A percentile compares a stretch with the other conserved stretches of the same genome.
Conservation (phyloP, 106 monocot species). For the Allium fistulosum region DNA sequence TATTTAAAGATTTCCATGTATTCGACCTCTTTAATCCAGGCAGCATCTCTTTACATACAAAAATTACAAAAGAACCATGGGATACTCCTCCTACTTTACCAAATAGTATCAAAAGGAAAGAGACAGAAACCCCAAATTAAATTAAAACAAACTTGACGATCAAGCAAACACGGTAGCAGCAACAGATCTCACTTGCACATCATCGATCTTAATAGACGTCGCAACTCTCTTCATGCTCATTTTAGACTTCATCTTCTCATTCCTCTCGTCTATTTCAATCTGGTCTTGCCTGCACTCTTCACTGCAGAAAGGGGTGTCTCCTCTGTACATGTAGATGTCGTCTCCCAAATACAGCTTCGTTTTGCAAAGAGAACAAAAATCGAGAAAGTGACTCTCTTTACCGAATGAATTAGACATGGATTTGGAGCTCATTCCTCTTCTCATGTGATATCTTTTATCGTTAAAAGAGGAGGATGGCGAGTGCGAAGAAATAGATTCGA, state of each 20-base stretch:
- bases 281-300: constrained; percentile 47
- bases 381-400: background rate
- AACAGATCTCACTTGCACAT: background rate
- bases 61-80: no score
- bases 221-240: background rate
- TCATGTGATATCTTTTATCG: background rate
- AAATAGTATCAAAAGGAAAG: no score
- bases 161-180: background rate
- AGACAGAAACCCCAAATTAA: no score
- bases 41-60: no score
- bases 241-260: constrained; percentile 4
- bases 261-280: constrained; percentile 41
- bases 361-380: constrained; percentile 7
- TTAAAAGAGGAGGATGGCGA: background rate
- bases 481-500: background rate
- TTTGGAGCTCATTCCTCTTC: background rate
- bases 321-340: constrained; percentile 24
- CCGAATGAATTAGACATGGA: background rate
- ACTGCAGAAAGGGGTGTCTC: constrained; percentile 51
- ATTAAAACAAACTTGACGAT: background rate
- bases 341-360: background rate
- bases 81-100: no score
- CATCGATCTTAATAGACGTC: background rate
- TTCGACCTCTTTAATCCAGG: no score
- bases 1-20: no score